phyloP scores from a whole-genome alignment of 495 filamentous ascomycete genomes.

The Baudoinia panamericana region DNA sequence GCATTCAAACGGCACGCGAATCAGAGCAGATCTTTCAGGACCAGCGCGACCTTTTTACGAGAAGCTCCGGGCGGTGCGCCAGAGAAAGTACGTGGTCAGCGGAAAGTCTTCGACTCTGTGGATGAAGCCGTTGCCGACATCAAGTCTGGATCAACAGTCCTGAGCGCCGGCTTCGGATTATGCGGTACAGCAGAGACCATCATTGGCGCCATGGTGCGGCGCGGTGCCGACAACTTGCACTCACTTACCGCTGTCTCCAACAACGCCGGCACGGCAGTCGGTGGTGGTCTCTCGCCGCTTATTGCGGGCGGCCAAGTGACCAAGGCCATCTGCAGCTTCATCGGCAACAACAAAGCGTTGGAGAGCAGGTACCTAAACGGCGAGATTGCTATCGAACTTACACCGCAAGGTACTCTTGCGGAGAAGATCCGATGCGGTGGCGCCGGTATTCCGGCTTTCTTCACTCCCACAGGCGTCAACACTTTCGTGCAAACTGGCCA shows the following conservation, averaged over 20 bases:
- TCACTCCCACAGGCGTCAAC: conserved; percentile 48
- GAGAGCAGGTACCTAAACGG: conserved; percentile 50
- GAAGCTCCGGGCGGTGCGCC: conserved; percentile 20
- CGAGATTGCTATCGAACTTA: conserved; percentile 49
- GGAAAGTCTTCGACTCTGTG: conserved; percentile 43
- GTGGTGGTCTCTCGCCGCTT: conserved; percentile 41
- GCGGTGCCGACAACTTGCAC: conserved; percentile 24
- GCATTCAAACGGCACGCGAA: conserved; percentile 4
- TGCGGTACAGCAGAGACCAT: conserved; percentile 40
- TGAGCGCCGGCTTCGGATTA: conserved; percentile 50
- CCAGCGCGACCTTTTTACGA: conserved; percentile 2
- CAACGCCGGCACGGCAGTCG: conserved; percentile 45
- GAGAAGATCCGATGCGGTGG: conserved; percentile 50
- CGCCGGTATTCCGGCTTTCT: conserved; percentile 56
- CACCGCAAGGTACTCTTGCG: conserved; percentile 51
- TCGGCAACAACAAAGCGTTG: conserved; percentile 52
- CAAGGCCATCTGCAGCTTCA: conserved; percentile 46
- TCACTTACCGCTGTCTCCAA: conserved; percentile 51
- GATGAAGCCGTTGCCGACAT: conserved; percentile 50
- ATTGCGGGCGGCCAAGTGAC: conserved; percentile 43
- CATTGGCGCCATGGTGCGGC: conserved; percentile 23
- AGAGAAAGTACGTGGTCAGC: conserved; percentile 28
- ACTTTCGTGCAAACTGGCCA: conserved; percentile 49
- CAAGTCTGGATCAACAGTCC: conserved; percentile 42
- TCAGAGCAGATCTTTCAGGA: conserved; percentile 5